Base-by-base conservation (phyloP, 2,329 filamentous ascomycete species). In the Trichoderma sp. region DNA sequence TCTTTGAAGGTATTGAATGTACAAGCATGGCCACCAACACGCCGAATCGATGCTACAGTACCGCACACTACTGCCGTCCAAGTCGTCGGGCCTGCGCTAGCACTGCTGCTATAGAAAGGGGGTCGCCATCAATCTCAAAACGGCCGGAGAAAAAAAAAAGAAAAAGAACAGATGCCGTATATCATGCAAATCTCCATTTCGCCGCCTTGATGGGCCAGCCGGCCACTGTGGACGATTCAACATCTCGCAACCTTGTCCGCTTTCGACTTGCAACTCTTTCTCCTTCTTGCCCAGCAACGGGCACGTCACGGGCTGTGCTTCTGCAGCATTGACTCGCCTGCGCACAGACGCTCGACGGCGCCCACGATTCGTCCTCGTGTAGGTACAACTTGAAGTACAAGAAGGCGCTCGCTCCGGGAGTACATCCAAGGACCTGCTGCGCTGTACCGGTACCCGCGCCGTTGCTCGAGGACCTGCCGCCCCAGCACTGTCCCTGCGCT, bases 271-370 rank as follows among this genome's bases (percentile, higher is more conserved):
- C 30, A 37, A n/a, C 13, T 59, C 26, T 2, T 43, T 28, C n/a
- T 65, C 28, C 16, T 46, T 28, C 16, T 37, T n/a, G 2, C 26
- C 58, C 24, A 55, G 46, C 54, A 55, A 59, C 43, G 61, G 60
- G 28, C 55, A 60, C 59, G 55, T 43, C 61, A 55, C 68, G 54
- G 59, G 51, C 39, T 51, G 65, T 69, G 61, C 55, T 69, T 67
- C 37, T 32, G 52, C 58, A 55, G 34, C 51, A 65, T 55, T 58
- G 63, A 34, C 39, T 58, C 3, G 37, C 26, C 37, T 32, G 63
- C 21, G 37, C 26, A 56, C 37, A 43, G n/a, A 30, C 2, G 4
- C 6, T 51, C 21, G 13, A 58, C 14, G 13, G 49, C 21, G 49
- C 60, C 49, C 26, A 37, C 56, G 21, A 21, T 49, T 24, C 43